Evolutionary conservation across 345 rosid species (phyloP).

Genomic region (Gossypium bickii): DNA sequence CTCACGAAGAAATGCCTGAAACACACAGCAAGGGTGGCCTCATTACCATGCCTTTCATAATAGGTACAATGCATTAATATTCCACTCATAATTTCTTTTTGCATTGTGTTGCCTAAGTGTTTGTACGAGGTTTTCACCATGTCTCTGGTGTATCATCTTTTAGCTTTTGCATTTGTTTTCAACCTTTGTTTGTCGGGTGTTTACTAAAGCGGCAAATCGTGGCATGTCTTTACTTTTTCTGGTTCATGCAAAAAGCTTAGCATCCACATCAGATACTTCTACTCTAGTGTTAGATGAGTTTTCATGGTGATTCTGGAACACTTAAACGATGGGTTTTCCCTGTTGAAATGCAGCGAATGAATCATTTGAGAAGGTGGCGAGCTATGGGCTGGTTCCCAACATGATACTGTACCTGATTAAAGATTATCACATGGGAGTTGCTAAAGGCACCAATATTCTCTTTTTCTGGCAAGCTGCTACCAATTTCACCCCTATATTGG

Average conservation of each 20-base stretch:
- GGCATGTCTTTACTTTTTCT: background rate
- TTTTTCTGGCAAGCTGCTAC: constrained; percentile 69
- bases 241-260: background rate
- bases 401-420: constrained; percentile 60
- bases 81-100: background rate
- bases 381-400: constrained; percentile 65
- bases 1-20: constrained; percentile 16
- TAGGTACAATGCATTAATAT: constrained; percentile 38
- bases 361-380: constrained; percentile 77
- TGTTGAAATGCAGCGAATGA: constrained; percentile 50
- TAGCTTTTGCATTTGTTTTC: background rate
- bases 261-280: background rate
- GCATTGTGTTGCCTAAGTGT: background rate
- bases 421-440: constrained; percentile 50
- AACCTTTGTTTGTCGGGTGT: background rate
- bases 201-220: background rate
- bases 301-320: background rate
- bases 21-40: constrained; percentile 51
- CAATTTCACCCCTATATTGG: constrained; percentile 53
- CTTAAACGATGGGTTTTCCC: background rate
- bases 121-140: background rate
- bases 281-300: background rate
- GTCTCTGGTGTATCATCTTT: background rate
- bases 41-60: constrained; percentile 71
- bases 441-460: constrained; percentile 54